A percentile compares a stretch with the other conserved stretches of the same genome.
Evolutionary conservation across 2,329 filamentous ascomycete species (phyloP).

Genomic region (Aspergillus awamori): DNA sequence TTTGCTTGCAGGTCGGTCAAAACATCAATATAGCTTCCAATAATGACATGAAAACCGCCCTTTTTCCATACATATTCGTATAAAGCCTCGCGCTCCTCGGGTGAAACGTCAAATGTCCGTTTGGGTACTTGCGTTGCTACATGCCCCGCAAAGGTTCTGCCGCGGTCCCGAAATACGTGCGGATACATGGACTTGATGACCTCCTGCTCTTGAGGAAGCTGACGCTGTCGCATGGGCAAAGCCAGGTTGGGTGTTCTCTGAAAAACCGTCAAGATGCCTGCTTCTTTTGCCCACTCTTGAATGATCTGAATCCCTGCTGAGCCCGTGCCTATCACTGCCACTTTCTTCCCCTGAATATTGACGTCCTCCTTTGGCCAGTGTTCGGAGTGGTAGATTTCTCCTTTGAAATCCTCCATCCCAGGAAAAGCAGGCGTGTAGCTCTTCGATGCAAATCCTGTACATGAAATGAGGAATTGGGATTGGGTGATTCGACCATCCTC

Average conservation of each 20-base stretch:
- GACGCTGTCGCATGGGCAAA: conserved; percentile 60
- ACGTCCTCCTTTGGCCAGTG: conserved; percentile 54
- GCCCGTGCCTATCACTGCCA: conserved; percentile 59
- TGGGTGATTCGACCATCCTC: conserved; percentile 42
- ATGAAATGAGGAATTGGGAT: conserved; percentile 49
- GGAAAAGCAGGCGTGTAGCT: conserved; percentile 45
- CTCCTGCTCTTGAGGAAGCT: conserved; percentile 55
- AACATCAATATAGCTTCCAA: conserved; percentile 56
- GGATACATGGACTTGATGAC: conserved; percentile 46
- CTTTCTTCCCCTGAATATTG: conserved; percentile 51
- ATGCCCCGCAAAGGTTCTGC: conserved; percentile 56
- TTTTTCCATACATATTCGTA: conserved; percentile 54
- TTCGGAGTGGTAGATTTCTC: conserved; percentile 58
- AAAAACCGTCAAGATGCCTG: conserved; percentile 54
- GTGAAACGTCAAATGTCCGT: conserved; percentile 54
- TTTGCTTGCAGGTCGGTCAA: conserved; percentile 54
- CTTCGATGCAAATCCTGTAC: conserved; percentile 50
- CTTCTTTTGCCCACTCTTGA: conserved; percentile 59
- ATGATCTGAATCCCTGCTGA: conserved; percentile 59
- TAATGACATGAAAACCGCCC: conserved; percentile 59
- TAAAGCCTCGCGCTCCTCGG: conserved; percentile 52
- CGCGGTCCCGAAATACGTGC: conserved; percentile 55
- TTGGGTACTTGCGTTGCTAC: conserved; percentile 57
- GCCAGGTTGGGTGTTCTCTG: conserved; percentile 69
- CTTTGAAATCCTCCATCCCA: conserved; percentile 52